Percentiles rank a stretch among this genome's conserved stretches.
These are phyloP conservation scores for Neurospora sp. DNA, from an alignment of 495 filamentous ascomycete species.

Conservation along the genomic window DNA sequence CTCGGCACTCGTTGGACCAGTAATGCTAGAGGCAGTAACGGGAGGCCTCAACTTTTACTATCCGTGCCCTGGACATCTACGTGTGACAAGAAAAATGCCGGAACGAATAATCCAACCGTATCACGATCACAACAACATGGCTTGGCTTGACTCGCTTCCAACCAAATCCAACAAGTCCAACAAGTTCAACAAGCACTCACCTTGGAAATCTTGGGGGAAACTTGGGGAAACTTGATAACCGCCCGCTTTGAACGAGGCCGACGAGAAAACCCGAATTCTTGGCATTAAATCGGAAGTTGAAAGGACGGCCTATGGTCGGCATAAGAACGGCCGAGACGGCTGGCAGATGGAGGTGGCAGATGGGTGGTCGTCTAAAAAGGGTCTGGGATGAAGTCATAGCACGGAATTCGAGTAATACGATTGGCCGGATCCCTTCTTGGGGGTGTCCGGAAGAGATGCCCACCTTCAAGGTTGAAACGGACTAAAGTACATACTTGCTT, in stretches of 20 bases:
- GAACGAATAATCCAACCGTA: not conserved
- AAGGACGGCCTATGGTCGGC: not conserved
- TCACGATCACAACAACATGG: not conserved
- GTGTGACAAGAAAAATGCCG: not conserved
- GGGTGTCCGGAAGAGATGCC: not conserved
- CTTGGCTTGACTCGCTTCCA: not conserved
- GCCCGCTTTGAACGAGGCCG: not conserved
- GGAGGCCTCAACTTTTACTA: no score
- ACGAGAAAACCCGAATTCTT: not conserved
- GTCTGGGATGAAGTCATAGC: not conserved
- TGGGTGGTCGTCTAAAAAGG: not conserved
- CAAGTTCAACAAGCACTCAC: not conserved
- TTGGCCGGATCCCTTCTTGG: not conserved
- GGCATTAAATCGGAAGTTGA: not conserved
- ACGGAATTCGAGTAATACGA: not conserved
- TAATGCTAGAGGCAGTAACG: not conserved
- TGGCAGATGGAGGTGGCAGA: not conserved
- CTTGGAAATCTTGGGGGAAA: not conserved
- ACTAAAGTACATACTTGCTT: not conserved
- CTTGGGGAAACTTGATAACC: not conserved
- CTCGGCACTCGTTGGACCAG: not conserved
- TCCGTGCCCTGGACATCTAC: no score
- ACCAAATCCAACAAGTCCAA: not conserved
- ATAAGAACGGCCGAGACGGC: not conserved
- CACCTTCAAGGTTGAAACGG: not conserved